Percentiles rank a stretch among this genome's conserved stretches.
Conservation (phyloP, 768 basidiomycete genomes). For the Lentinula lateritia region DNA sequence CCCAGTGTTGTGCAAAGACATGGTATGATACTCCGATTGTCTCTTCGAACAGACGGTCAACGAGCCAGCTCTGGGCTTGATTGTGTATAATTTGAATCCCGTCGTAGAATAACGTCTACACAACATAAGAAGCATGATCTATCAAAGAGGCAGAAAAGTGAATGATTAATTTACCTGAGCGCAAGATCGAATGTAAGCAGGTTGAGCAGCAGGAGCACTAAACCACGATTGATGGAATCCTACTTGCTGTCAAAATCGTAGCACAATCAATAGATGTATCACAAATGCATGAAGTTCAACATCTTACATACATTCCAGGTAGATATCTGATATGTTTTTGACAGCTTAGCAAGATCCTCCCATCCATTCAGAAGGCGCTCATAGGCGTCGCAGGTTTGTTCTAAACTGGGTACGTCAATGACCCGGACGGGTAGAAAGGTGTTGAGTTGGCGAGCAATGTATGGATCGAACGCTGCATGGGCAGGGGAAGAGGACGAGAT, state of each 20-base stretch:
- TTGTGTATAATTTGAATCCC: constrained; percentile 47
- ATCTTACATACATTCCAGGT: constrained; percentile 47
- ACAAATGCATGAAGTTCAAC: background rate
- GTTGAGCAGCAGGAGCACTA: constrained; percentile 29
- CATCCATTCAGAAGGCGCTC: constrained; percentile 48
- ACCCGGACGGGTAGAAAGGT: constrained; percentile 67
- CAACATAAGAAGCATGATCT: background rate
- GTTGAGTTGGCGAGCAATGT: constrained; percentile 59
- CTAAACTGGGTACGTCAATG: constrained; percentile 42
- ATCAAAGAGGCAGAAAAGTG: background rate
- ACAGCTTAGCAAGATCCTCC: constrained; percentile 45
- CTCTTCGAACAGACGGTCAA: constrained; percentile 62
- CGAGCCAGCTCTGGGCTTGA: constrained; percentile 46
- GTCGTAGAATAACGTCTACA: constrained; percentile 54
- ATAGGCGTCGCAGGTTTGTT: constrained; percentile 48
- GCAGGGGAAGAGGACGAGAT: constrained; percentile 38
- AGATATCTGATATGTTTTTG: constrained; percentile 35
- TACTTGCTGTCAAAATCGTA: constrained; percentile 29
- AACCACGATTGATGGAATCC: constrained; percentile 49
- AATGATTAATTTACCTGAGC: constrained; percentile 45
- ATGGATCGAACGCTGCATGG: constrained; percentile 56
- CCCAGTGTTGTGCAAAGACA: constrained; percentile 37
- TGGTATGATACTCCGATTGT: constrained; percentile 53
- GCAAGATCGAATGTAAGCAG: constrained; percentile 59
- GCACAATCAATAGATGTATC: background rate